Conservation (phyloP, 2,329 filamentous ascomycete genomes). For the Conoideocrella luteorostrata region DNA sequence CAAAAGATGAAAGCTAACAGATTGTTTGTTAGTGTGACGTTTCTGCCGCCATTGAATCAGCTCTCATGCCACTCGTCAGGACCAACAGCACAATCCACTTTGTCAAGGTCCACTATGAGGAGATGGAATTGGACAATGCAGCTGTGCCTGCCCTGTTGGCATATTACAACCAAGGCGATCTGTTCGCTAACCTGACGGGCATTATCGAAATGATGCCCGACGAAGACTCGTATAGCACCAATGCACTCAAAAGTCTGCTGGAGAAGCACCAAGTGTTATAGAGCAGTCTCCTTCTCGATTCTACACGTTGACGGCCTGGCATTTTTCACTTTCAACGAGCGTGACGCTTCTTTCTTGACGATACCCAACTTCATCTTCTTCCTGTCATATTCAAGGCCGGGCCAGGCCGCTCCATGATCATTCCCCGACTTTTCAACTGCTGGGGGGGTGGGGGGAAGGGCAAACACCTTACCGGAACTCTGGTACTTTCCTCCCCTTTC, state of each 20-base stretch:
- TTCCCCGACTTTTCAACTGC: no score
- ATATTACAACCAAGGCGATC: conserved; percentile 79
- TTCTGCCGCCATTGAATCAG: conserved; percentile 71
- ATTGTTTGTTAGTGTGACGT: conserved; percentile 60
- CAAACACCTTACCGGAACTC: no score
- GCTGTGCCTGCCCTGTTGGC: conserved; percentile 82
- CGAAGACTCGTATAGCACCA: conserved; percentile 51
- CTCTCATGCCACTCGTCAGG: conserved; percentile 67
- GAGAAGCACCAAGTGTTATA: conserved; percentile 46
- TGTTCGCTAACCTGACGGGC: conserved; percentile 84
- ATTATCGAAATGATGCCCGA: conserved; percentile 80
- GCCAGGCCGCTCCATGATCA: not conserved
- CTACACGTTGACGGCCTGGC: not conserved
- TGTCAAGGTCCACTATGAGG: conserved; percentile 82
- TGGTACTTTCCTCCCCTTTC: no score
- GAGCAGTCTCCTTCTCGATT: not conserved
- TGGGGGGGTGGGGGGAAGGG: no score
- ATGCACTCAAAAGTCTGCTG: conserved; percentile 47
- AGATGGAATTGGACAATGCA: conserved; percentile 89
- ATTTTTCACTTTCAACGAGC: not conserved
- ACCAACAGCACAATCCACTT: conserved; percentile 71
- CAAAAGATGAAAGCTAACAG: conserved; percentile 10
- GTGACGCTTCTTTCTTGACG: not conserved
- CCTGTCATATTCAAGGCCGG: not conserved
- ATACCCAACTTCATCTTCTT: not conserved